phyloP scores from a whole-genome alignment of 1,284 basidiomycete genomes.

The Boletus semigastroideus region DNA sequence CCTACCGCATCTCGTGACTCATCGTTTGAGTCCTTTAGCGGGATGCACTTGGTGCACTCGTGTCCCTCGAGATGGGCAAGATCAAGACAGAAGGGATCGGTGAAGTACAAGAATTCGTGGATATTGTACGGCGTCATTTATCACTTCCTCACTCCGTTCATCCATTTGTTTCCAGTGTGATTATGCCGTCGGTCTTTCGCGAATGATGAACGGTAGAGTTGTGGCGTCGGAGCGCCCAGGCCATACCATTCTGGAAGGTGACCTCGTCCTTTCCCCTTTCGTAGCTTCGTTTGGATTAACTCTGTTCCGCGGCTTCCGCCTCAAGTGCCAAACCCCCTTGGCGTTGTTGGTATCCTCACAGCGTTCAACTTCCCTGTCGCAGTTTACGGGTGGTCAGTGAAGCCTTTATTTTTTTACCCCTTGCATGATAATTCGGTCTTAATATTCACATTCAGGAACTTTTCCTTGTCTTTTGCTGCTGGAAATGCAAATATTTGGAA shows the following conservation, averaged over 20 bases:
- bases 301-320: slow-evolving; percentile 3
- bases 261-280: slow-evolving; percentile 4
- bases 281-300: slow-evolving; percentile 9
- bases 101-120: slow-evolving; percentile 94
- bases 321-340: slow-evolving; percentile 89
- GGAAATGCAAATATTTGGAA: slow-evolving; percentile 97
- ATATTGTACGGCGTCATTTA: slow-evolving; percentile 61
- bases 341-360: slow-evolving; percentile 87
- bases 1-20: not conserved
- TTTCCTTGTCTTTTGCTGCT: slow-evolving; percentile 84
- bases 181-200: slow-evolving; percentile 80
- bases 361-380: slow-evolving; percentile 96
- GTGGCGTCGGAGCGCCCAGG: slow-evolving; percentile 87
- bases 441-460: slow-evolving; percentile 61
- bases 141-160: slow-evolving; percentile 16
- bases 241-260: slow-evolving; percentile 86
- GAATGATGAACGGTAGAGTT: slow-evolving; percentile 89
- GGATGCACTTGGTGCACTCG: slow-evolving; percentile 78
- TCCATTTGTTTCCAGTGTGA: slow-evolving; percentile 47
- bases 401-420: not conserved
- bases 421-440: slow-evolving; percentile 7
- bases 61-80: slow-evolving; percentile 95
- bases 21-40: slow-evolving; percentile 43
- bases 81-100: slow-evolving; percentile 90
- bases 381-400: slow-evolving; percentile 75